Base-by-base conservation (phyloP, 2,329 filamentous ascomycete genomes). In the Paraphoma sp. region DNA sequence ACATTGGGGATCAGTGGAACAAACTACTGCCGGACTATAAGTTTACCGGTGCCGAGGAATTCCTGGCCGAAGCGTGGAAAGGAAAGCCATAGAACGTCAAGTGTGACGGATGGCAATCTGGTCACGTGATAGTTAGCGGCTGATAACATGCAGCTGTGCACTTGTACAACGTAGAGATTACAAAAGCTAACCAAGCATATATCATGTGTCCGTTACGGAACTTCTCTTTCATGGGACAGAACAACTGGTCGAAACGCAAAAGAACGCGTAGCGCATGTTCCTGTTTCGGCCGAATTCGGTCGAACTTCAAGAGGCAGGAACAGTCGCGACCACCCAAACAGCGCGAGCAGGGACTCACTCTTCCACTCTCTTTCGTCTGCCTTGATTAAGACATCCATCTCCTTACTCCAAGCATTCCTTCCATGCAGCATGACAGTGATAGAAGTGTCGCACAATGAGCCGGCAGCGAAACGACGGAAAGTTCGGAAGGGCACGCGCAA, bases 1-100 rank as follows among this genome's bases (percentile, higher is more conserved):
- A 72, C 45, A 65, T 76, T 1, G 73, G 76, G 10, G 74, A 80
- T 48, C 78, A 79, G 43, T 80, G 76, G 76, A 83, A 82, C 53
- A 63, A 65, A 12, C 57, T 80, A 3, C 64, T 82, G 11, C 77
- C 80, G 0, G 77, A 81, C 30, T 78, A 77, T 29, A 47, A 76
- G 45, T 81, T 82, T 51, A 78, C 71, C 1, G 40, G 57, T 16
- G 63, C 72, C 0, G 77, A 80, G 46, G 71, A 73, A 0, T 80
- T 80, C 33, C 56, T 81, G 29, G 57, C 46, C 1, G 52, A 76
- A 30, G 63, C 68, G 6, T 81, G 79, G 79, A 47, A 50, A n/a
- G 74, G 69, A 6, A 77, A 77, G 58, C 50, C 52, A 3, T 59
- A 31, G 53, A 14, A 33, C 9, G 16, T 17, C 5, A n/a, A n/a